These are phyloP conservation scores for Flueggea neowawraea DNA, from an alignment of 441 rosid genomes.

Conservation along the genomic window DNA sequence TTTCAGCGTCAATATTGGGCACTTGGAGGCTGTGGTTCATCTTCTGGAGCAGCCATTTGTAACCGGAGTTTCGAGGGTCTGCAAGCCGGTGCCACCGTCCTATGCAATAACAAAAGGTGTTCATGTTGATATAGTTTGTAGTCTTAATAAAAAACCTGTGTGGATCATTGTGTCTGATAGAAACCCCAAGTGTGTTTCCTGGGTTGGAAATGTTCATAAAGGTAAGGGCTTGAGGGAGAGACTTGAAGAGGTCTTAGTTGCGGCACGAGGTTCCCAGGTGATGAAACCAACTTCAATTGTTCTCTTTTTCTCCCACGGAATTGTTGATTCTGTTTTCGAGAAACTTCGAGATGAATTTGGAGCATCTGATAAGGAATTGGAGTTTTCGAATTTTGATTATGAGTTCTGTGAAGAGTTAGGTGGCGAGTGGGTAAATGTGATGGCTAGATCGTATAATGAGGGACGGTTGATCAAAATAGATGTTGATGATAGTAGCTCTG, in stretches of 20 bases:
- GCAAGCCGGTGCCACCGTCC: slow-evolving; percentile 52
- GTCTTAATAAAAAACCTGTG: slow-evolving; percentile 50
- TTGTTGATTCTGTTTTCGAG: slow-evolving; percentile 28
- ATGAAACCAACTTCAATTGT: slow-evolving; percentile 56
- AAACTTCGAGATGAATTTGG: slow-evolving; percentile 43
- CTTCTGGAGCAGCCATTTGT: slow-evolving; percentile 55
- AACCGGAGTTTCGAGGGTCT: slow-evolving; percentile 76
- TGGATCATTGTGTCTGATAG: slow-evolving; percentile 70
- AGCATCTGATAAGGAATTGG: slow-evolving; percentile 36
- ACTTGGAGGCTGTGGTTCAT: slow-evolving; percentile 68
- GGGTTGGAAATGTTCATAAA: slow-evolving; percentile 30
- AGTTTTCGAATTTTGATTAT: slow-evolving; percentile 28
- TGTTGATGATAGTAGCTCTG: slow-evolving; percentile 18
- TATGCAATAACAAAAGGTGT: slow-evolving; percentile 14
- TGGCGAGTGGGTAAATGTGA: slow-evolving; percentile 56
- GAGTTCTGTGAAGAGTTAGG: slow-evolving; percentile 44
- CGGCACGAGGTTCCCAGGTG: slow-evolving; percentile 40
- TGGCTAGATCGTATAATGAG: slow-evolving; percentile 35
- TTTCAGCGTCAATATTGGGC: slow-evolving; percentile 75
- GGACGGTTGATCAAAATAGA: slow-evolving; percentile 58
- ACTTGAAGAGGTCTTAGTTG: slow-evolving; percentile 41
- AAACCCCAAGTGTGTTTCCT: slow-evolving; percentile 51
- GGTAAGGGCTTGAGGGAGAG: slow-evolving; percentile 52
- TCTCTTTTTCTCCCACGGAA: slow-evolving; percentile 70
- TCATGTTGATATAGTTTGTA: slow-evolving; percentile 77